Percentiles rank a stretch among this genome's conserved stretches.
Evolutionary conservation across 768 basidiomycete genomes (phyloP).

Genomic region (Boletus pseudopeckii): DNA sequence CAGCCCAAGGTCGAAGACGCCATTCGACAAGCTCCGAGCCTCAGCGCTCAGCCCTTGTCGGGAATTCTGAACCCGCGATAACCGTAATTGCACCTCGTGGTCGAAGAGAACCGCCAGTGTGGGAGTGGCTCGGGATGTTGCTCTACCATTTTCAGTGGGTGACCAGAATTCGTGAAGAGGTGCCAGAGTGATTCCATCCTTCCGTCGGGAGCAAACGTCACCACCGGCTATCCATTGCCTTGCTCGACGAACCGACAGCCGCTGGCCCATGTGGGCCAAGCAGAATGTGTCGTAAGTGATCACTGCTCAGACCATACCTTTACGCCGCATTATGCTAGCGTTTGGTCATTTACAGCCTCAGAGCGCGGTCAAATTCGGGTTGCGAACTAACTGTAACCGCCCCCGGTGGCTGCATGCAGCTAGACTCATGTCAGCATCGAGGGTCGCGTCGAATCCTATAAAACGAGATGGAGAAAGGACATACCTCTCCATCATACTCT

Average conservation of each 20-base stretch:
- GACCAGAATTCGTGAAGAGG: neutral
- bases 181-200: neutral
- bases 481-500: neutral
- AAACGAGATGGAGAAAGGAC: neutral
- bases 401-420: neutral
- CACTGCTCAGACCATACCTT: neutral
- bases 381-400: neutral
- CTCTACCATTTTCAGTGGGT: neutral
- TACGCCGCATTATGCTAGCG: conserved; percentile 8
- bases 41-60: neutral
- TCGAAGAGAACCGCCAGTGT: neutral
- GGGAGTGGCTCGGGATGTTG: neutral
- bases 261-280: neutral
- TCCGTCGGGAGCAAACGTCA: neutral
- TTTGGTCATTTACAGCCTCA: conserved; percentile 10
- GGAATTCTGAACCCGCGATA: neutral
- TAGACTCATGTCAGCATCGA: neutral
- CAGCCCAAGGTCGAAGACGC: neutral
- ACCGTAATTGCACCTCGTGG: neutral
- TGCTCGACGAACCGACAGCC: neutral
- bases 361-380: neutral
- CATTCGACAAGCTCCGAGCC: neutral
- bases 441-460: conserved; percentile 4
- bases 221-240: neutral
- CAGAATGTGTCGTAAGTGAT: neutral